Evolutionary conservation across 2,329 filamentous ascomycete genomes (phyloP), one percentile per base, ranked within the genome.

Genomic region (Phaeomoniella chlamydospora): DNA sequence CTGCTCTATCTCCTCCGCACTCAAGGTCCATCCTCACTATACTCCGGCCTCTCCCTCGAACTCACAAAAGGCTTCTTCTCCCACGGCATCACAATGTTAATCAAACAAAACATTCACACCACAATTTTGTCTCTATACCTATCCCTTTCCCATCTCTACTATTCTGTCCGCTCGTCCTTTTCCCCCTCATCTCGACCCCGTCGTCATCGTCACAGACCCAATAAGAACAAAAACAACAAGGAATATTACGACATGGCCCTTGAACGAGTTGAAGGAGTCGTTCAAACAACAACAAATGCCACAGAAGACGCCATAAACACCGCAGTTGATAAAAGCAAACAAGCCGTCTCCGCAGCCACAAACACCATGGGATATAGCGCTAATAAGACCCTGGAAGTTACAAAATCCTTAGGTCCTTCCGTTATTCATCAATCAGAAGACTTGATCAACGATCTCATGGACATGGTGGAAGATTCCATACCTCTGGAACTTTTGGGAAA

Each of bases 41-140:
- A 92, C 51, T 73, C 80, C 34, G 86, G 85, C 4, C 62, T 93
- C 0, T 68, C 67, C 11, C 81, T 77, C 3, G 83, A 92, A 56
- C 66, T 93, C 3, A 56, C 87, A 5, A 87, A 86, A 49, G 80
- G 81, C 0, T 92, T 93, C 59, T 77, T 94, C 48, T 77, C 75
- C 15, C 85, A 94, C 49, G 86, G 86, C 1, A 70, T 86, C 35
- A 88, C 85, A 1, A 93, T 93, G 82, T 62, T 88, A 37, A 74
- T 82, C 39, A 94, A 94, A 57, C 82, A 88, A 38, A 61, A 72
- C 4, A 71, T 90, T 5, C 82, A 93, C 52, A 66, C 71, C 17
- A 55, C 77, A 12, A 72, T 93, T 38, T 71, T 92, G 40, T 72
- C 73, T 43, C 48, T 78, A 3, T 92, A 88, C 57, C 80, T 83